Base-by-base conservation (phyloP, 176 grass and related monocot genomes). In the Oryza officinalis region DNA sequence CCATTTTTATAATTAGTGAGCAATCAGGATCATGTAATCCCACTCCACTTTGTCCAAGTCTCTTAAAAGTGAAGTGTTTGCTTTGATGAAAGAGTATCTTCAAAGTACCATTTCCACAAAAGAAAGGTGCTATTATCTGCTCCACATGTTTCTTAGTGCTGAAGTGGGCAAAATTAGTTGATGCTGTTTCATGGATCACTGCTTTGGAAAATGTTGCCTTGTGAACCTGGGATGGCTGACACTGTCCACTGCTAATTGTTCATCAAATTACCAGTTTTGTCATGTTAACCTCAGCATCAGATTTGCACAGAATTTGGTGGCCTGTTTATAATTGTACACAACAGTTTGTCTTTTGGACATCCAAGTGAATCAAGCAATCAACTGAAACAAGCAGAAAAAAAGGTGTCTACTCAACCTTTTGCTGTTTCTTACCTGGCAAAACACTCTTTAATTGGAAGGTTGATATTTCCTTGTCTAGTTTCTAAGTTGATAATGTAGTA, bases 1-100 rank as follows among this genome's bases (percentile, higher is more conserved):
- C 12, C 72, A 59, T 69, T 68, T 18, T 64, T 44, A 31, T 63
- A 31, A 31, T 71, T 78, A 47, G 38, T 61, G 65, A 80, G 18
- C 60, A n/a, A 65, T 65, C 31, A 17, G 43, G 72, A 22, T 33
- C 41, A 41, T 65, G 41, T 11, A 66, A 27, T 50, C 13, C n/a
- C 59, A 67, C 76, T 15, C 26, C 23, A 37, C 59, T 74, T 67
- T 57, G 49, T 85, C 12, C 8, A 43, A 59, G 4, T 14, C 33
- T 77, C 18, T 60, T 77, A 27, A n/a, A 61, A 31, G 25, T 17
- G 26, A 2, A 71, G 69, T 71, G 2, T 65, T 52, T 33, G 54
- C 43, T 54, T 17, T 28, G 74, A 35, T 14, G 11, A 6, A 82
- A 73, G 50, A 63, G 54, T 64, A n/a, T n/a, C 10, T 82, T 72